Conservation (phyloP, 2,329 filamentous ascomycete genomes). For the Tothia fuscella region DNA sequence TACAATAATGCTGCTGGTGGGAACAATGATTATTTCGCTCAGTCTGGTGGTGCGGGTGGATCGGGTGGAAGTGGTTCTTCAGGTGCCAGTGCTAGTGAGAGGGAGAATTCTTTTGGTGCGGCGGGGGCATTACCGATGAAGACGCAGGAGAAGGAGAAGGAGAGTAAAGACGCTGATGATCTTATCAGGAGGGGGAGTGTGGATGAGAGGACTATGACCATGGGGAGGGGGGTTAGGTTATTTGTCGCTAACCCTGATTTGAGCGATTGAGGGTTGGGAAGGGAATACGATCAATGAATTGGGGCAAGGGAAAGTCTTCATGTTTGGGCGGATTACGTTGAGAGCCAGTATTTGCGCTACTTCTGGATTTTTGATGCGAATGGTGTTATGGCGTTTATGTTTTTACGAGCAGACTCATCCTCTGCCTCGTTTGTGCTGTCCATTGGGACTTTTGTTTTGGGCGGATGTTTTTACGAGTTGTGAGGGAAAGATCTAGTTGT, state of each 20-base stretch:
- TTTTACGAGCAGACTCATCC: too few relatives aligned
- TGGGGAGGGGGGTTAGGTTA: slow-evolving; percentile 55
- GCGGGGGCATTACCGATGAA: slow-evolving; percentile 39
- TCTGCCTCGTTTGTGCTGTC: too few relatives aligned
- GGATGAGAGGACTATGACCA: slow-evolving; percentile 68
- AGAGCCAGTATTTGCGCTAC: too few relatives aligned
- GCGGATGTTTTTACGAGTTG: too few relatives aligned
- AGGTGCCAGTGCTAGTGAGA: slow-evolving; percentile 25
- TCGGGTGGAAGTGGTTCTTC: slow-evolving; percentile 1
- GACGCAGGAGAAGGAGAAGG: slow-evolving; percentile 21
- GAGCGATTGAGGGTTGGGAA: slow-evolving; percentile 35
- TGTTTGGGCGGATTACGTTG: too few relatives aligned
- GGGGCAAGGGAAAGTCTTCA: too few relatives aligned
- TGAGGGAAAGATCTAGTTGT: too few relatives aligned
- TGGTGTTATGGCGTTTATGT: too few relatives aligned
- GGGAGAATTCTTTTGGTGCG: slow-evolving; percentile 43
- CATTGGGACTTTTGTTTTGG: too few relatives aligned
- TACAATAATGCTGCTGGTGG: neutral
- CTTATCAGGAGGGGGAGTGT: slow-evolving; percentile 67
- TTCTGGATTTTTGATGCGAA: too few relatives aligned
- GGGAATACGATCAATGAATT: too few relatives aligned
- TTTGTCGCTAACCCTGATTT: slow-evolving; percentile 80
- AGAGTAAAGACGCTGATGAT: slow-evolving; percentile 51
- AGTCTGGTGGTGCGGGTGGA: neutral
- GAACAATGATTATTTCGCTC: slow-evolving; percentile 4